These are phyloP conservation scores for Pachyrhizus erosus DNA, from an alignment of 306 rosid species.

Conservation along the genomic window DNA sequence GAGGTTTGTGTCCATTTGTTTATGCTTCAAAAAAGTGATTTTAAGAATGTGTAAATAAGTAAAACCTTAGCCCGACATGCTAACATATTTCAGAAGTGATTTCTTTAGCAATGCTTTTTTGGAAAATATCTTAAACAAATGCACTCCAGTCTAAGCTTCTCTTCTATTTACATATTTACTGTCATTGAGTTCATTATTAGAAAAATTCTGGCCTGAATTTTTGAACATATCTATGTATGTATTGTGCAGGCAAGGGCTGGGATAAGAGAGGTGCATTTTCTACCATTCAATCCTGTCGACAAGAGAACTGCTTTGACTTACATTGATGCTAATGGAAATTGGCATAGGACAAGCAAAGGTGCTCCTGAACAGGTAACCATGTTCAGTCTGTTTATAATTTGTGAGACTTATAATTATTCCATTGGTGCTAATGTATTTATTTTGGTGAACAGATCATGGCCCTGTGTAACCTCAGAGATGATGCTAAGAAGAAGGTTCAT, in stretches of 20 bases:
- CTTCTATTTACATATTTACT: background rate
- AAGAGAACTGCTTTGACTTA: slow-evolving; percentile 99
- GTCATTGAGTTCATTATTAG: background rate
- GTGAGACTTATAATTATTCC: background rate
- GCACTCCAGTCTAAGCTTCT: background rate
- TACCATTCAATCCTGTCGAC: slow-evolving; percentile 95
- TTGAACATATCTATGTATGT: slow-evolving; percentile 17
- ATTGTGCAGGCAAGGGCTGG: slow-evolving; percentile 89
- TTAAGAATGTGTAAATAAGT: background rate
- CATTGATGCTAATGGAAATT: slow-evolving; percentile 69
- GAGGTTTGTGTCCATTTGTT: slow-evolving; percentile 68
- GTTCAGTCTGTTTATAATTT: slow-evolving; percentile 16
- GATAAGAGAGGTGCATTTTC: slow-evolving; percentile 86
- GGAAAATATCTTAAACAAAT: background rate
- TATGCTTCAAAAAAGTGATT: background rate
- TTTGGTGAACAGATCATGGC: slow-evolving; percentile 65
- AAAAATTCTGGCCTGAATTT: background rate
- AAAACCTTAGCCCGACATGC: background rate
- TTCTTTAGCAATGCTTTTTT: background rate
- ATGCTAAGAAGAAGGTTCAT: slow-evolving; percentile 79
- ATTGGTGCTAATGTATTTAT: slow-evolving; percentile 35
- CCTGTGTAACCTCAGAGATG: slow-evolving; percentile 80
- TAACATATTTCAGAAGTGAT: background rate
- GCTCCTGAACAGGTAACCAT: slow-evolving; percentile 95
- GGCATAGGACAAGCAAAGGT: slow-evolving; percentile 98